Evolutionary conservation across 2,329 filamentous ascomycete genomes (phyloP).

Genomic region (Beauveria sp.): DNA sequence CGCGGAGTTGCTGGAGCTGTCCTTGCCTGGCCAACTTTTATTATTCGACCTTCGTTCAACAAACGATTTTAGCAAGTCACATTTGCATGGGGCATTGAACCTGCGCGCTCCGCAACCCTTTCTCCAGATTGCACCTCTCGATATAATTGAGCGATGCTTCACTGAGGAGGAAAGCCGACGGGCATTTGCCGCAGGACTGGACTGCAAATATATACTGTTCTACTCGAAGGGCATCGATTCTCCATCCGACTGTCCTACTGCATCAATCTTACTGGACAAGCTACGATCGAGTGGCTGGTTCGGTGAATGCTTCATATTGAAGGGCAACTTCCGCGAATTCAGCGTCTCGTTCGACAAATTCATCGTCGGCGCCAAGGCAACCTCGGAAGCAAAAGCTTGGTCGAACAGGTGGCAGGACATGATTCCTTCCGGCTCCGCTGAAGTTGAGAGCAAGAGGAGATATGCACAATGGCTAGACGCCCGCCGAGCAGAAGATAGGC

Average conservation of each 20-base stretch:
- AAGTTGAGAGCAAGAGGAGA: constrained; percentile 25
- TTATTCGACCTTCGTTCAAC: constrained; percentile 43
- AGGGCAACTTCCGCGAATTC: constrained; percentile 49
- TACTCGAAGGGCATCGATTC: constrained; percentile 44
- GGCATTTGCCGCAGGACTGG: constrained; percentile 39
- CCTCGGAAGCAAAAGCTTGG: constrained; percentile 32
- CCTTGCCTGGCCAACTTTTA: constrained; percentile 36
- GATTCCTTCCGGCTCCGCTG: constrained; percentile 10
- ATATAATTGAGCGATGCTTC: constrained; percentile 43
- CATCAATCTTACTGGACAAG: constrained; percentile 36
- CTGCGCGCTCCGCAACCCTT: constrained; percentile 43
- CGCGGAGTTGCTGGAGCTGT: constrained; percentile 42
- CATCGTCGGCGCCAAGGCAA: constrained; percentile 37
- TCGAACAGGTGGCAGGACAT: constrained; percentile 21
- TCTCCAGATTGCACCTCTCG: constrained; percentile 38
- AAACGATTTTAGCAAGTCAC: constrained; percentile 40
- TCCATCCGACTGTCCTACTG: constrained; percentile 43
- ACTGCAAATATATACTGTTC: constrained; percentile 42
- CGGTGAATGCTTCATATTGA: constrained; percentile 46
- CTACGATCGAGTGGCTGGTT: constrained; percentile 40
- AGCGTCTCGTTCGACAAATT: constrained; percentile 44
- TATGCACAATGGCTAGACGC: constrained; percentile 39
- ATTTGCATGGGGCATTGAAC: constrained; percentile 45
- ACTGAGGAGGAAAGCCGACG: constrained; percentile 40
- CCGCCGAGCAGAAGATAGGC: constrained; percentile 36